Base-by-base conservation (phyloP, 2,329 filamentous ascomycete species). In the Paecilomyces formosus region DNA sequence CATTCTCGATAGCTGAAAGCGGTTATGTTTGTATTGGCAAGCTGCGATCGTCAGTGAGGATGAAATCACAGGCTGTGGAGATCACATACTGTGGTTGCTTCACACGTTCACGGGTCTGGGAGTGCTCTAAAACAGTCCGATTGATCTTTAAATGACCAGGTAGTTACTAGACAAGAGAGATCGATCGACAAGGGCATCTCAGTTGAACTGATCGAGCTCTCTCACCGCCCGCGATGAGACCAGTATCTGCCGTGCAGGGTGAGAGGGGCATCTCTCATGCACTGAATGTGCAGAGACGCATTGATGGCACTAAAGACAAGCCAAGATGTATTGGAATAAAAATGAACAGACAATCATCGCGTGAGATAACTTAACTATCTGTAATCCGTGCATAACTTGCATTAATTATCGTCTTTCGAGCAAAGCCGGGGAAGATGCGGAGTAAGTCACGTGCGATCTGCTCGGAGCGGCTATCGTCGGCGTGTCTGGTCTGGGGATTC, bases 391-490 rank as follows among this genome's bases (percentile, higher is more conserved):
- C 24, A 26, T 26, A 26, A 26, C 8, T 35, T 8, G 3, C 31
- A 15, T 15, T 5, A 15, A 13, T 2, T 4, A 31, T 39, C 55
- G 52, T 53, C 18, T 28, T 56, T 54, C 50, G 58, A 62, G 62
- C 62, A 62, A 62, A 53, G 59, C 55, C n/a, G 21, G 50, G 50
- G 50, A 45, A 53, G 56, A 63, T 66, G 66, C 64, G 66, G 65
- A 64, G 65, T 60, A 28, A 9, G 33, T 60, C 65, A 67, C 65
- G 66, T 68, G 66, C 35, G 2, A 63, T 65, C 49, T 64, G 59
- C 18, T n/a, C n/a, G 21, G n/a, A 22, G 45, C 60, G 60, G 60
- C 56, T 62, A 62, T 50, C 31, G 33, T 54, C 60, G 60, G 60
- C 53, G 24, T 18, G 5, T 52, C 50, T 13, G 11, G 21, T 52